A percentile compares a stretch with the other conserved stretches of the same genome.
phyloP scores from a whole-genome alignment of 148 eudicot genomes.

The Heliamphora exappendiculata region DNA sequence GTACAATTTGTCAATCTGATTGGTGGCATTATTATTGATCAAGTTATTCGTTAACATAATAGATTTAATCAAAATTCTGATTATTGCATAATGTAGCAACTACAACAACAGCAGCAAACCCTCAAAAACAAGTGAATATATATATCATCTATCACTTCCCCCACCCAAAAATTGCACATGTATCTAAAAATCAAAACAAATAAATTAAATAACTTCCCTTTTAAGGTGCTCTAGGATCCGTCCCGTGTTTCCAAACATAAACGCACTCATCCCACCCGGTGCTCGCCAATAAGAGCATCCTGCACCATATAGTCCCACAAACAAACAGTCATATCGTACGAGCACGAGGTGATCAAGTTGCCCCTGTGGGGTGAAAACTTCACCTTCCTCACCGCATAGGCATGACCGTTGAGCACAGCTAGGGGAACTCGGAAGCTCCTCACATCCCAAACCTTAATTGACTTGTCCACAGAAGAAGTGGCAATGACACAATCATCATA shows the following conservation, averaged over 20 bases:
- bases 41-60: neutral
- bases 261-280: conserved; percentile 98
- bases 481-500: conserved; percentile 77
- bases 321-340: conserved; percentile 87
- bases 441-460: conserved; percentile 85
- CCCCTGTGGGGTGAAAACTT: conserved; percentile 82
- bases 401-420: conserved; percentile 66
- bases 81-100: conserved; percentile 7
- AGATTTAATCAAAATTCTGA: neutral
- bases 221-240: conserved; percentile 77
- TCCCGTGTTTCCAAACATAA: conserved; percentile 93
- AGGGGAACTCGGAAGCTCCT: conserved; percentile 69
- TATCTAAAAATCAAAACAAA: neutral
- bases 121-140: neutral
- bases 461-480: conserved; percentile 81
- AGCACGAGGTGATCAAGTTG: conserved; percentile 67
- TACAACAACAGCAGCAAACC: neutral
- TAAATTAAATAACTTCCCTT: neutral
- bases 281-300: conserved; percentile 75
- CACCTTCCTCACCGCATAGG: conserved; percentile 83
- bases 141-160: neutral
- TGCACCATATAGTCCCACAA: conserved; percentile 94
- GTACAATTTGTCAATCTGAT: too few species aligned
- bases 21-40: neutral
- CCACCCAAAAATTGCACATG: neutral